phyloP scores from a whole-genome alignment of 805 yeast species.

The Candida arabinofermentans region DNA sequence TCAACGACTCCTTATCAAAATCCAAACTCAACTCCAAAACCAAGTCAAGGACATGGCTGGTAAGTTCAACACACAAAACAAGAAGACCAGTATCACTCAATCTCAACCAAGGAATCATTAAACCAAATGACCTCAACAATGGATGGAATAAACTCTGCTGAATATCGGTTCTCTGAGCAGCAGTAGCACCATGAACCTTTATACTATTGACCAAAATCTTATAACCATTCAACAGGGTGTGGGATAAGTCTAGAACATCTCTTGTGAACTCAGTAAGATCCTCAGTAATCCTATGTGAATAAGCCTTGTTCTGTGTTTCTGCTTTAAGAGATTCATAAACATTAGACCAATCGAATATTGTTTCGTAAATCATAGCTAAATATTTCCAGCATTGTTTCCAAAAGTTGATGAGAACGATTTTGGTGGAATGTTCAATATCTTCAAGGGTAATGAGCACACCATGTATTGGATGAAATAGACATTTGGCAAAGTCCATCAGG shows the following conservation, averaged over 20 bases:
- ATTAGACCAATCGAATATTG: conserved; percentile 72
- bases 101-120: conserved; percentile 76
- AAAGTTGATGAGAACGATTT: conserved; percentile 34
- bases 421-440: conserved; percentile 10
- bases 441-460: conserved; percentile 41
- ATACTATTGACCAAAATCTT: conserved; percentile 37
- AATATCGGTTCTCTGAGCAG: conserved; percentile 13
- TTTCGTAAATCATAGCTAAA: conserved; percentile 59
- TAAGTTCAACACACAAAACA: conserved; percentile 67
- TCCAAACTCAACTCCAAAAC: conserved; percentile 51
- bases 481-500: conserved; percentile 64
- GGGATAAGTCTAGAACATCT: conserved; percentile 78
- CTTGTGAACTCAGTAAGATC: conserved; percentile 64
- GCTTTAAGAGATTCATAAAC: conserved; percentile 27
- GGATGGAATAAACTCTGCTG: conserved; percentile 40
- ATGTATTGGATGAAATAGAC: conserved; percentile 60
- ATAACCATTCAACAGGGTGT: conserved; percentile 61
- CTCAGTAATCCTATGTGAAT: conserved; percentile 20
- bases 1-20: conserved; percentile 50
- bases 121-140: conserved; percentile 58
- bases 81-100: conserved; percentile 75
- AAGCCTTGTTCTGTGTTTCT: conserved; percentile 12
- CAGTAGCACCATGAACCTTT: conserved; percentile 20
- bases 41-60: conserved; percentile 60
- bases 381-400: conserved; percentile 79